Conservation (phyloP, 2,329 filamentous ascomycete genomes). For the Microthyrium microscopicum region DNA sequence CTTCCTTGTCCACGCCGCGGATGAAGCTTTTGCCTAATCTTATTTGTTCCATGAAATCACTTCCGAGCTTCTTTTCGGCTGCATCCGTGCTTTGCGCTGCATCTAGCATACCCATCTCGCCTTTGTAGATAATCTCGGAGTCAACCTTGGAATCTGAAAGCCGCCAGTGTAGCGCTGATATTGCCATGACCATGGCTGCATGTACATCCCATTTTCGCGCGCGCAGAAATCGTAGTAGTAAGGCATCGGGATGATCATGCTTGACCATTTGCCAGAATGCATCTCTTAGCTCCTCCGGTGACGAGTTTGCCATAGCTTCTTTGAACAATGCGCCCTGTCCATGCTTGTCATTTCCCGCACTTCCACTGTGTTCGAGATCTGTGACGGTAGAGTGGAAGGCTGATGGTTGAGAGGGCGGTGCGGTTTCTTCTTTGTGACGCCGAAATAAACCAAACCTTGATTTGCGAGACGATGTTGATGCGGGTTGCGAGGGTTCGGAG, state of each 20-base stretch:
- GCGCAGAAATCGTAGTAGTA: slow-evolving; percentile 37
- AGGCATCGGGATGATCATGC: slow-evolving; percentile 80
- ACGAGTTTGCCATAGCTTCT: slow-evolving; percentile 58
- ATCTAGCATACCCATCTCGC: slow-evolving; percentile 38
- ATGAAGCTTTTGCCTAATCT: slow-evolving; percentile 86
- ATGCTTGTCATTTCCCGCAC: slow-evolving; percentile 62
- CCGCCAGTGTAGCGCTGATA: slow-evolving; percentile 90
- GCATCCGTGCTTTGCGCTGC: slow-evolving; percentile 34
- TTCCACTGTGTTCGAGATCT: background rate
- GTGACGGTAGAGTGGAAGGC: background rate
- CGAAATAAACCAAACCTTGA: slow-evolving; percentile 5
- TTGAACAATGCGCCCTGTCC: slow-evolving; percentile 77
- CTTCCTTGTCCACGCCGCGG: slow-evolving; percentile 70
- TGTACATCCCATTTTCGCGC: slow-evolving; percentile 66
- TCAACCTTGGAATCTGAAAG: slow-evolving; percentile 72
- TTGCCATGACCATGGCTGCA: slow-evolving; percentile 81
- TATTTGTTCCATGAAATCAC: slow-evolving; percentile 70
- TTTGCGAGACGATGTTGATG: slow-evolving; percentile 5
- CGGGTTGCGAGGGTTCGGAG: background rate
- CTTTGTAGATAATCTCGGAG: slow-evolving; percentile 50
- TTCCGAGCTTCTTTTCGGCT: slow-evolving; percentile 49
- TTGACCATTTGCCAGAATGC: slow-evolving; percentile 93
- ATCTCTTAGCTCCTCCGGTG: slow-evolving; percentile 60
- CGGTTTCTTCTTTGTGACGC: slow-evolving; percentile 3
- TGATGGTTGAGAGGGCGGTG: background rate